Conservation (phyloP, 2,329 filamentous ascomycete species). For the Tolypocladium paradoxum region DNA sequence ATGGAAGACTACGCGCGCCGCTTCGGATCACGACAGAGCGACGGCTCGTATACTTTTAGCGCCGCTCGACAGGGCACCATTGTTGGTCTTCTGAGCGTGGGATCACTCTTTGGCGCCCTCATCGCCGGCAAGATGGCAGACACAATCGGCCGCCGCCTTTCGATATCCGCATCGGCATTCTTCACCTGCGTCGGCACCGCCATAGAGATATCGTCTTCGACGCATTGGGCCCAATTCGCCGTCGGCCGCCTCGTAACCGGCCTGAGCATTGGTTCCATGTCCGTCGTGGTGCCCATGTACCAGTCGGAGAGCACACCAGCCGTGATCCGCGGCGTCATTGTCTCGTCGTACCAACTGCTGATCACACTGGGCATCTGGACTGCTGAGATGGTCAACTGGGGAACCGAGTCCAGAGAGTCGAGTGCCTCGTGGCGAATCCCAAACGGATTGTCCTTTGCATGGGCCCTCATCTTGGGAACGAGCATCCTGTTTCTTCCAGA, state of each 20-base stretch:
- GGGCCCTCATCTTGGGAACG: constrained; percentile 39
- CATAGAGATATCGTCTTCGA: constrained; percentile 47
- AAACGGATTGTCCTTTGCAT: constrained; percentile 43
- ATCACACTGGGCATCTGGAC: constrained; percentile 58
- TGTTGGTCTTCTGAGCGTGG: constrained; percentile 50
- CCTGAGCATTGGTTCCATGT: constrained; percentile 53
- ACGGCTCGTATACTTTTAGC: constrained; percentile 37
- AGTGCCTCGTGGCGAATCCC: constrained; percentile 53
- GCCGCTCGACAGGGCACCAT: constrained; percentile 51
- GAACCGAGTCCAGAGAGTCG: constrained; percentile 36
- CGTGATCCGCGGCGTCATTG: constrained; percentile 51
- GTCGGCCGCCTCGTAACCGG: constrained; percentile 56
- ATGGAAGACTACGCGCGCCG: constrained; percentile 46
- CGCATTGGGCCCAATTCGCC: constrained; percentile 53
- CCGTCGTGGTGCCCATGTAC: constrained; percentile 57
- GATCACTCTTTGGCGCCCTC: constrained; percentile 47
- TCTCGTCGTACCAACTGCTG: constrained; percentile 57
- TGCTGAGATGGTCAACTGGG: constrained; percentile 49
- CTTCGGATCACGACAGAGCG: constrained; percentile 34
- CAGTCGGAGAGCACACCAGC: constrained; percentile 56
- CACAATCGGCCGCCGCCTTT: constrained; percentile 46
- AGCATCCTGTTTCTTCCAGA: constrained; percentile 45
- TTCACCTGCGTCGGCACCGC: constrained; percentile 54
- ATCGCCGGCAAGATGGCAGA: constrained; percentile 51
- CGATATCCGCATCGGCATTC: constrained; percentile 51